Conservation (phyloP, 306 rosid species). For the Quercus cerris region DNA sequence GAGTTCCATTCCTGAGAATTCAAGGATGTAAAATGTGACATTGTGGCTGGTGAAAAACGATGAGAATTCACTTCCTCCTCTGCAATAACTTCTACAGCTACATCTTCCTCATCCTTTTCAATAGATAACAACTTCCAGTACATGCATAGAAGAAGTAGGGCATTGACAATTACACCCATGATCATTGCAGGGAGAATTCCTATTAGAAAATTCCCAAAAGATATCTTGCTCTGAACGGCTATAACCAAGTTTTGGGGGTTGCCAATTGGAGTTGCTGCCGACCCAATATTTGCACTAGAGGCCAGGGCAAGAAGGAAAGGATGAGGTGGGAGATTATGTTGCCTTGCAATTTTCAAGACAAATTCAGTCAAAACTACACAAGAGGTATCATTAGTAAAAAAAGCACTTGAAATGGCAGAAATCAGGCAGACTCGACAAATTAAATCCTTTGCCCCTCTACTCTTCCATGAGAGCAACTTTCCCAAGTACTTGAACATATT, state of each 20-base stretch:
- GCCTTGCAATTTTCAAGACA: constrained; percentile 77
- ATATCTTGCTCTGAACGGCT: constrained; percentile 37
- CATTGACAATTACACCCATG: too few species aligned
- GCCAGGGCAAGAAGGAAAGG: constrained; percentile 95
- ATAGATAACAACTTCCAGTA: constrained; percentile 35
- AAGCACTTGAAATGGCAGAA: too few species aligned
- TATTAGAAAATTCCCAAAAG: too few species aligned
- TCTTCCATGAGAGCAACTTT: too few species aligned
- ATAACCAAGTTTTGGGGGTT: constrained; percentile 90
- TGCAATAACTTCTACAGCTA: constrained; percentile 28
- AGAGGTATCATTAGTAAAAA: too few species aligned
- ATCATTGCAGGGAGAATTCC: constrained; percentile 7
- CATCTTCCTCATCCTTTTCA: constrained; percentile 63
- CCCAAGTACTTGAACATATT: too few species aligned
- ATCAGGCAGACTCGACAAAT: too few species aligned
- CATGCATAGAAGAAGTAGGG: too few species aligned
- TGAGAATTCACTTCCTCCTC: constrained; percentile 69
- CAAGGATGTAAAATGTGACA: constrained; percentile 41
- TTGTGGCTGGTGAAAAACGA: constrained; percentile 75
- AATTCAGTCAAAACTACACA: too few species aligned
- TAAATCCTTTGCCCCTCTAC: too few species aligned
- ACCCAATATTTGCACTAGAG: constrained; percentile 90
- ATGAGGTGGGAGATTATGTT: constrained; percentile 84
- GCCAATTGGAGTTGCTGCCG: constrained; percentile 88
- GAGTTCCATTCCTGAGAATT: constrained; percentile 56